Conservation (phyloP, 139 green algal species). For the Mesotaenium endlicherianum region DNA sequence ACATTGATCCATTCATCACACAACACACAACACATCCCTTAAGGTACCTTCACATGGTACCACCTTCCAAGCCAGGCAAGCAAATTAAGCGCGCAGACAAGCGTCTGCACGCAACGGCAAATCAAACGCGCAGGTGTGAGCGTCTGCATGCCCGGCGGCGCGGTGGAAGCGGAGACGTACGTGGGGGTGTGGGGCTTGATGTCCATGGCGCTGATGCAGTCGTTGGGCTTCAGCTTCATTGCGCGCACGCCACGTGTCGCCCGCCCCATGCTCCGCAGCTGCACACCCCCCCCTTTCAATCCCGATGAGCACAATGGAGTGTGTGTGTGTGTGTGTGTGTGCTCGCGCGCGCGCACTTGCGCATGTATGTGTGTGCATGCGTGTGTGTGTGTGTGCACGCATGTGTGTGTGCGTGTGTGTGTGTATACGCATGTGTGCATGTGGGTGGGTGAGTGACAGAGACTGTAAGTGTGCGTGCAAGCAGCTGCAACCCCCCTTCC, state of each 20-base stretch:
- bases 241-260: neutral
- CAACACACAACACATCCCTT: too few relatives aligned
- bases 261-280: constrained; percentile 3
- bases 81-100: too few relatives aligned
- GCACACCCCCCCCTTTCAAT: neutral
- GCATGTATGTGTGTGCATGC: neutral
- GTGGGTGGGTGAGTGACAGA: neutral
- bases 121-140: too few relatives aligned
- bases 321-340: too few relatives aligned
- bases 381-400: neutral
- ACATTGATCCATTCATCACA: too few relatives aligned
- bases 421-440: neutral
- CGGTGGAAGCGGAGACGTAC: constrained; percentile 13
- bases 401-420: neutral
- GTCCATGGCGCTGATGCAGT: constrained; percentile 30
- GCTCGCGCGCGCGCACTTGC: neutral
- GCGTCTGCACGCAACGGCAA: too few relatives aligned
- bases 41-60: too few relatives aligned
- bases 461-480: neutral
- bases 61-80: too few relatives aligned
- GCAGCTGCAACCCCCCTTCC: too few relatives aligned
- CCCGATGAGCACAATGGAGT: neutral
- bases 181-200: constrained; percentile 12
- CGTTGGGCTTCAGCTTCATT: constrained; percentile 3
- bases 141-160: too few relatives aligned